Evolutionary conservation across 805 yeast genomes (phyloP).

Genomic region (Wickerhamomyces silvicola): DNA sequence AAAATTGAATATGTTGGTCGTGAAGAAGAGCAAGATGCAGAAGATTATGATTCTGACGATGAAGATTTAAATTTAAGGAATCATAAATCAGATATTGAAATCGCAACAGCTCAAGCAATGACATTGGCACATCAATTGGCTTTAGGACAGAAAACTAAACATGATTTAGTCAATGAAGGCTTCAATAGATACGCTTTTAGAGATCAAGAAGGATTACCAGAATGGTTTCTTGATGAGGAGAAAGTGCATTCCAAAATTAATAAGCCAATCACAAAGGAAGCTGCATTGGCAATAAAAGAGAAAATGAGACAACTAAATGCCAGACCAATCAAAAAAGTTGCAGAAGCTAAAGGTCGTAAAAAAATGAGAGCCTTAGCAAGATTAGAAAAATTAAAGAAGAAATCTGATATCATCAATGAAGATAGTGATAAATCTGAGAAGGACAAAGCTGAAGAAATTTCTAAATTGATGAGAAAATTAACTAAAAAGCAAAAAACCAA

Average conservation of each 20-base stretch:
- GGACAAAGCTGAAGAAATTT: constrained; percentile 92
- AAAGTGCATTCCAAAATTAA: constrained; percentile 74
- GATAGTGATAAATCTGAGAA: constrained; percentile 82
- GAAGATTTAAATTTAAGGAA: constrained; percentile 38
- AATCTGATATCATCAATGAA: constrained; percentile 85
- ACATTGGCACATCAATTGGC: constrained; percentile 96
- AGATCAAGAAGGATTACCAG: constrained; percentile 85
- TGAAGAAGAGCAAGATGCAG: constrained; percentile 29
- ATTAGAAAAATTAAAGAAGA: constrained; percentile 84
- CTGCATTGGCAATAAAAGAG: constrained; percentile 69
- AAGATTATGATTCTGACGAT: constrained; percentile 44
- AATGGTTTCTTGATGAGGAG: constrained; percentile 97
- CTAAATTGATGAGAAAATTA: constrained; percentile 74
- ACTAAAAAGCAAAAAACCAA: constrained; percentile 62
- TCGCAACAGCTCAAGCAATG: constrained; percentile 95
- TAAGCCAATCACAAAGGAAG: constrained; percentile 94
- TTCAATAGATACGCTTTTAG: constrained; percentile 88
- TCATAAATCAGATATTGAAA: constrained; percentile 63
- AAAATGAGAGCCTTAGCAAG: constrained; percentile 85
- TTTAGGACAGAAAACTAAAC: constrained; percentile 75
- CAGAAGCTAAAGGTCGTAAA: constrained; percentile 96
- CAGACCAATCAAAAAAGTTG: constrained; percentile 97
- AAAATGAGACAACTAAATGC: constrained; percentile 82
- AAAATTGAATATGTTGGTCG: constrained; percentile 45
- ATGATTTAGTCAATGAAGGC: constrained; percentile 87